Evolutionary conservation across 192 early-diverging fungal genomes (phyloP).

Genomic region (Mortierella antarctica): DNA sequence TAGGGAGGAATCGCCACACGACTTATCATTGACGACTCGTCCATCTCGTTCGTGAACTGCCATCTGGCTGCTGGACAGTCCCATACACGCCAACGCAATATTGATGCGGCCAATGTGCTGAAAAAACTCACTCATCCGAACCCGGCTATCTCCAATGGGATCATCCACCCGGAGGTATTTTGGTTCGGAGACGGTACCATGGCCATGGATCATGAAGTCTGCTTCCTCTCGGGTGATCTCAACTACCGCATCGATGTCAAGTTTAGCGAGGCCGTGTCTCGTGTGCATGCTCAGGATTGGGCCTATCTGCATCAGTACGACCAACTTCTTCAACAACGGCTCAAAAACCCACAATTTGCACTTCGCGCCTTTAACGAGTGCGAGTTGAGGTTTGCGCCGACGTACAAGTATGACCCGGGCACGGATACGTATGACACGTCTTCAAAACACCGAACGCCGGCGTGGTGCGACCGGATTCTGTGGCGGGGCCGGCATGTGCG

Average conservation of each 20-base stretch:
- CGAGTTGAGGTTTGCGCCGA: conserved; percentile 86
- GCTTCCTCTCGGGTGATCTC: conserved; percentile 90
- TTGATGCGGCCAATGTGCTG: conserved; percentile 76
- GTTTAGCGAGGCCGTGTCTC: conserved; percentile 72
- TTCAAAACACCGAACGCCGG: conserved; percentile 93
- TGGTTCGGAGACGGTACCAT: conserved; percentile 90
- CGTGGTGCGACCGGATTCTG: conserved; percentile 96
- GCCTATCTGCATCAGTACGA: conserved; percentile 68
- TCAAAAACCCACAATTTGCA: conserved; percentile 76
- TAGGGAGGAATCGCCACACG: conserved; percentile 83
- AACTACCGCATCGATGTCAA: conserved; percentile 91
- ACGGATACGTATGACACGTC: conserved; percentile 89
- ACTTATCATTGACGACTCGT: conserved; percentile 80
- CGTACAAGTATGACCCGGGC: conserved; percentile 96
- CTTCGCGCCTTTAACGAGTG: conserved; percentile 83
- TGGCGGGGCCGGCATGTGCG: conserved; percentile 61
- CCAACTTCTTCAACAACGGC: conserved; percentile 66
- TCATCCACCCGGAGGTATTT: conserved; percentile 64
- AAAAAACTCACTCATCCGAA: conserved; percentile 58
- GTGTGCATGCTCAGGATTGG: conserved; percentile 67
- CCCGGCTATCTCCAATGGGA: conserved; percentile 33
- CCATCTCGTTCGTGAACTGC: conserved; percentile 87
- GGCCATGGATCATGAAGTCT: conserved; percentile 81
- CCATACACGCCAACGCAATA: conserved; percentile 77
- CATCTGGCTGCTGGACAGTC: conserved; percentile 90